Percentiles rank a stretch among this genome's conserved stretches.
Conservation (phyloP, 2,329 filamentous ascomycete genomes). For the Fusarium longipes region DNA sequence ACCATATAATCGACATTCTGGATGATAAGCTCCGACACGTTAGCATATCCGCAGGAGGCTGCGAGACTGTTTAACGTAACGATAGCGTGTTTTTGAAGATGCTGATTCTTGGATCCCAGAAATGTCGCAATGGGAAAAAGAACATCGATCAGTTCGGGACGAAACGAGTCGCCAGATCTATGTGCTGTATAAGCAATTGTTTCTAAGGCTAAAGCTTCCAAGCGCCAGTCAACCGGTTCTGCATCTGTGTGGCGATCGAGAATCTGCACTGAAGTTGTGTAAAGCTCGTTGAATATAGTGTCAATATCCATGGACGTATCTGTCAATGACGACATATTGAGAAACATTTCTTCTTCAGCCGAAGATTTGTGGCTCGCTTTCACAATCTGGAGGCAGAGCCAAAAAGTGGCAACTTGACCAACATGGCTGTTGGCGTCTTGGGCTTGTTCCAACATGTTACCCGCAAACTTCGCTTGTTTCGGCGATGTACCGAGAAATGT, state of each 20-base stretch:
- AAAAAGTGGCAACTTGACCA: slow-evolving; percentile 76
- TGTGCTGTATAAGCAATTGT: slow-evolving; percentile 80
- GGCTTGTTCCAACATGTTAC: slow-evolving; percentile 72
- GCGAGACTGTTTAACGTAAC: slow-evolving; percentile 85
- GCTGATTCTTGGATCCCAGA: slow-evolving; percentile 75
- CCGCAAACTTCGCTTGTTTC: slow-evolving; percentile 69
- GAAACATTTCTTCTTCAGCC: slow-evolving; percentile 71
- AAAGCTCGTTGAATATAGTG: slow-evolving; percentile 70
- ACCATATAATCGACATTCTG: slow-evolving; percentile 97
- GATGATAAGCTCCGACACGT: slow-evolving; percentile 82
- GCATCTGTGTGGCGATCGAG: slow-evolving; percentile 66
- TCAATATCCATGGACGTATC: slow-evolving; percentile 57
- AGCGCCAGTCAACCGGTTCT: slow-evolving; percentile 71
- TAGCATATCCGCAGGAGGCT: slow-evolving; percentile 76
- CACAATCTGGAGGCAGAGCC: slow-evolving; percentile 80
- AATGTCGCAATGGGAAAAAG: slow-evolving; percentile 93
- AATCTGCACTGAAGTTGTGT: slow-evolving; percentile 73
- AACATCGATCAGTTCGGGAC: slow-evolving; percentile 87
- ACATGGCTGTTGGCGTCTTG: slow-evolving; percentile 65
- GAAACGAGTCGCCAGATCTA: slow-evolving; percentile 74
- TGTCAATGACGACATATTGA: slow-evolving; percentile 63
- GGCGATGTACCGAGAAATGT: slow-evolving; percentile 66
- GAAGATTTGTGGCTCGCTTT: slow-evolving; percentile 65
- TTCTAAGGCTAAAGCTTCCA: slow-evolving; percentile 84
- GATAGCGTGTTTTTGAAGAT: slow-evolving; percentile 83